phyloP scores from a whole-genome alignment of 371 early-diverging fungal species.

The Saksenaea vasiformis region DNA sequence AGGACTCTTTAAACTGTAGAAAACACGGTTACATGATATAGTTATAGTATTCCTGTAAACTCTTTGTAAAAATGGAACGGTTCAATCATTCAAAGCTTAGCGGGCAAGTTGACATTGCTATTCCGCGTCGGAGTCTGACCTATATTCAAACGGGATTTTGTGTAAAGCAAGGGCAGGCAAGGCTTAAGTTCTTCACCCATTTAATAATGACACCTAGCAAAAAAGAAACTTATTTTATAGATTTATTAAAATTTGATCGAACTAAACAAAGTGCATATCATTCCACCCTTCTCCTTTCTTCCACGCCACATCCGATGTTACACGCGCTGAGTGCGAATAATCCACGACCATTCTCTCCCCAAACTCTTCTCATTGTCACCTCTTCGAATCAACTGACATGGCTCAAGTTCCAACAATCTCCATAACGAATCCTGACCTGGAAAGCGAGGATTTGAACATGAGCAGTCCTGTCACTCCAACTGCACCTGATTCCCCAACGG shows the following conservation, averaged over 20 bases:
- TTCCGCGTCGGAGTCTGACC: not conserved
- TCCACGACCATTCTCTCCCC: not conserved
- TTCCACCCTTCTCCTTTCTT: not conserved
- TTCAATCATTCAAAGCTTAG: not conserved
- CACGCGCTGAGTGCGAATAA: conserved; percentile 3
- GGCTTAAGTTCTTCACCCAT: not conserved
- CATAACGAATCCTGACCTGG: conserved; percentile 46
- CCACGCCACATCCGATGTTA: conserved; percentile 5
- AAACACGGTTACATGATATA: too few species aligned
- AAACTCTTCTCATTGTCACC: conserved; percentile 5
- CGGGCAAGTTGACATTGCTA: not conserved
- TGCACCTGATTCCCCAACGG: conserved; percentile 44
- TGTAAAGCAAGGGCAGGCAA: not conserved
- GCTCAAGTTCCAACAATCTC: conserved; percentile 49
- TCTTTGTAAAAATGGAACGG: too few species aligned
- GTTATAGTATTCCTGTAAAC: too few species aligned
- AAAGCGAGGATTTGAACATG: conserved; percentile 34
- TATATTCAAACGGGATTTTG: not conserved
- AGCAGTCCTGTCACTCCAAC: conserved; percentile 27
- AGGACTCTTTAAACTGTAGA: too few species aligned
- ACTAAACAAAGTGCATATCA: not conserved
- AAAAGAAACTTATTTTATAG: not conserved
- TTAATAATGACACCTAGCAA: not conserved
- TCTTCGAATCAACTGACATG: conserved; percentile 17
- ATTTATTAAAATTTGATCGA: not conserved